Evolutionary conservation across 768 basidiomycete genomes (phyloP).

Genomic region (Trametes sanguinea): DNA sequence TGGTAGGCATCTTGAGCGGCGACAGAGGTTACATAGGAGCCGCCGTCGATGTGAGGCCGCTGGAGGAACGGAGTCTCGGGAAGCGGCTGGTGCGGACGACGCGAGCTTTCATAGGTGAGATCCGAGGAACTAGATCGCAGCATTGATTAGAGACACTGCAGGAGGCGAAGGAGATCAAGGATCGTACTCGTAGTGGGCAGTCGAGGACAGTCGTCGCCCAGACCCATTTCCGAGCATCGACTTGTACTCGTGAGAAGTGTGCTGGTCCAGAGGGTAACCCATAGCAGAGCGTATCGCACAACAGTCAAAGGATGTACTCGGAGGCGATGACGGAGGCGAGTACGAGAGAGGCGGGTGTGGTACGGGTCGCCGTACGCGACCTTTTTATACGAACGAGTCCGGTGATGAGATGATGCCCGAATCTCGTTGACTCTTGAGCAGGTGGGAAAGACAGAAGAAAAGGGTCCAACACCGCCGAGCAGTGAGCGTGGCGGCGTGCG

Average conservation of each 20-base stretch:
- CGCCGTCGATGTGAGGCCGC: neutral
- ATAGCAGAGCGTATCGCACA: neutral
- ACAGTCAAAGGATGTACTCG: neutral
- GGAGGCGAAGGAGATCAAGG: neutral
- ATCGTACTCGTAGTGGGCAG: slow-evolving; percentile 6
- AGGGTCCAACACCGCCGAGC: neutral
- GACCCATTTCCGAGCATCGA: neutral
- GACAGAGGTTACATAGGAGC: neutral
- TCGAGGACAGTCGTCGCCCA: neutral
- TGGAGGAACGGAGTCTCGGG: neutral
- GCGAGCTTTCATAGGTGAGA: neutral
- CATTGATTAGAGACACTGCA: neutral
- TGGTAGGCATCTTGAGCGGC: neutral
- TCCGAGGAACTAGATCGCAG: slow-evolving; percentile 3
- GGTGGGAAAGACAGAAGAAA: slow-evolving; percentile 2
- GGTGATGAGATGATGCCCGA: neutral
- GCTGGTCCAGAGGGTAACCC: neutral
- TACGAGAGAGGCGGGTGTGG: neutral
- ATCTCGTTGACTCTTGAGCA: neutral
- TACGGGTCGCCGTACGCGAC: neutral
- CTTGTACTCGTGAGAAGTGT: neutral
- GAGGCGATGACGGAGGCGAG: neutral
- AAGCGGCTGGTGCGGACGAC: neutral
- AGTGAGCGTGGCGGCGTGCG: neutral
- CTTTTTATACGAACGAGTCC: neutral